phyloP scores from a whole-genome alignment of 148 eudicot genomes.

The Rhododendron vialii region DNA sequence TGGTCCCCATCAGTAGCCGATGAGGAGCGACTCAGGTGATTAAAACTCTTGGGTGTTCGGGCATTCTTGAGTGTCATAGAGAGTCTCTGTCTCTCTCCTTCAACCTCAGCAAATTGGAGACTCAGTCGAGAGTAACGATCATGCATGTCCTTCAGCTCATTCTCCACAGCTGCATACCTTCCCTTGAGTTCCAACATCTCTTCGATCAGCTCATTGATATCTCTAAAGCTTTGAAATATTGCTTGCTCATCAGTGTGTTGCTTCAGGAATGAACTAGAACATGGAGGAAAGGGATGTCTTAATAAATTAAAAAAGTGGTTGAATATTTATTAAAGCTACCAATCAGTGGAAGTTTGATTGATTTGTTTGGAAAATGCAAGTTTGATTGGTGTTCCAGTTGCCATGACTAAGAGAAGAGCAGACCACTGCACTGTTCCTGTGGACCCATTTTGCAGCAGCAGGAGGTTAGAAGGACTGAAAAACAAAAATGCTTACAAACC shows the following conservation, averaged over 20 bases:
- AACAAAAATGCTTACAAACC: not conserved
- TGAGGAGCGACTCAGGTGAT: constrained; percentile 28
- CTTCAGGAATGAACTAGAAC: constrained; percentile 74
- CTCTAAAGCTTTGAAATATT: constrained; percentile 78
- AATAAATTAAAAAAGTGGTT: not conserved
- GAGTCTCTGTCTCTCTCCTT: constrained; percentile 92
- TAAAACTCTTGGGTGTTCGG: constrained; percentile 51
- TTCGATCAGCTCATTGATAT: constrained; percentile 83
- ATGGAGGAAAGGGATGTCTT: not conserved
- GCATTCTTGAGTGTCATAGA: constrained; percentile 72
- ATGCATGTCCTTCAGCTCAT: constrained; percentile 82
- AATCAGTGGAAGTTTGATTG: not conserved
- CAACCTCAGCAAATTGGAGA: constrained; percentile 90
- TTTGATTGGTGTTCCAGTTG: not conserved
- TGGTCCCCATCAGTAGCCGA: constrained; percentile 21
- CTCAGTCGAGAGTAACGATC: constrained; percentile 85
- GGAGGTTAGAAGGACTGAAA: not conserved
- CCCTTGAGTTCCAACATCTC: constrained; percentile 82
- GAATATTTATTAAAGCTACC: not conserved
- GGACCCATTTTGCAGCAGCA: not conserved
- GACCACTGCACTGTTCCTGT: not conserved
- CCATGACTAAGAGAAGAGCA: not conserved
- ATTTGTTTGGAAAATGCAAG: not conserved
- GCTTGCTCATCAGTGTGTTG: constrained; percentile 93
- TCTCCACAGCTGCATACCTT: constrained; percentile 48